Evolutionary conservation across 371 early-diverging fungal species (phyloP).

Genomic region (Actinomucor elegans): DNA sequence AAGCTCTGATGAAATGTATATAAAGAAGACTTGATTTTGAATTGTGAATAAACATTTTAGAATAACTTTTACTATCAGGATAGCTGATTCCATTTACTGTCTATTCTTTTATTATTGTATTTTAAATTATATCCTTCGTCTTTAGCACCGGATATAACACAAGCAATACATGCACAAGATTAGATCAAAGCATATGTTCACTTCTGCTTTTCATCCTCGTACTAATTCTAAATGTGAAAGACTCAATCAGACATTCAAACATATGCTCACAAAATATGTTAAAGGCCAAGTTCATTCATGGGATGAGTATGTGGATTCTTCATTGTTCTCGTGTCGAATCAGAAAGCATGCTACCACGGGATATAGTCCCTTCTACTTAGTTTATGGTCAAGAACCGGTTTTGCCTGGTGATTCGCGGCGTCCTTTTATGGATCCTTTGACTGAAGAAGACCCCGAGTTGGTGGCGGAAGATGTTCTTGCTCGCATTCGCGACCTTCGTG

Average conservation of each 20-base stretch:
- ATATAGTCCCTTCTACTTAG: constrained; percentile 11
- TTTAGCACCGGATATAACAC: too few species aligned
- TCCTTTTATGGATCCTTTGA: constrained; percentile 1
- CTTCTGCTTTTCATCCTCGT: constrained; percentile 1
- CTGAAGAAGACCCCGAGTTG: background rate
- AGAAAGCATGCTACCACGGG: constrained; percentile 6
- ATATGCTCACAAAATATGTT: constrained; percentile 2
- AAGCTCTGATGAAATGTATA: too few species aligned
- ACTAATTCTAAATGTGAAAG: constrained; percentile 26
- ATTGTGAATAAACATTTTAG: too few species aligned
- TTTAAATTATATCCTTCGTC: too few species aligned
- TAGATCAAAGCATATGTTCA: background rate
- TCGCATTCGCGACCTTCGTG: background rate
- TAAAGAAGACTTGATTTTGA: too few species aligned
- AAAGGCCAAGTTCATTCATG: constrained; percentile 1
- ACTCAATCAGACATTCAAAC: constrained; percentile 15
- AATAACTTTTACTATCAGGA: too few species aligned
- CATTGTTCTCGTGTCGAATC: constrained; percentile 10
- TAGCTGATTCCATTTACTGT: too few species aligned
- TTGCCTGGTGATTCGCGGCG: constrained; percentile 9
- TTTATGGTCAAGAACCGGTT: constrained; percentile 16
- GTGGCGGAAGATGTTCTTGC: background rate
- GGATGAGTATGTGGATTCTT: constrained; percentile 4
- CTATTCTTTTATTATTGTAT: too few species aligned
- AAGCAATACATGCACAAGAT: background rate